phyloP scores from a whole-genome alignment of 2,329 filamentous ascomycete species.

The Acephala macrosclerotiorum region DNA sequence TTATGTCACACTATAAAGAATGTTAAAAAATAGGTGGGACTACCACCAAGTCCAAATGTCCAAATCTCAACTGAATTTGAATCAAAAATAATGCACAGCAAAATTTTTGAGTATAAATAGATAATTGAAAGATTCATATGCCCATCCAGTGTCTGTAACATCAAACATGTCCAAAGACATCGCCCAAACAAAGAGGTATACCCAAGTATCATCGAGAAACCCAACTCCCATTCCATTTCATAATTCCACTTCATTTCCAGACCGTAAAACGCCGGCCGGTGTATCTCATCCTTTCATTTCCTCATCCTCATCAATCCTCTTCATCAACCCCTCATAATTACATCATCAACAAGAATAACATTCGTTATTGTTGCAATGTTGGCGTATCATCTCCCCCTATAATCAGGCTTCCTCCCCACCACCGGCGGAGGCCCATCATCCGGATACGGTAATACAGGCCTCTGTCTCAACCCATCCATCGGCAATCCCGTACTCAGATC shows the following conservation, averaged over 20 bases:
- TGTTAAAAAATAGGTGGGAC: too few relatives aligned
- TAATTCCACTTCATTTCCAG: neutral
- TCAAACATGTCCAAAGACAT: neutral
- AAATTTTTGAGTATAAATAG: too few relatives aligned
- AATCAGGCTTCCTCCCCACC: slow-evolving; percentile 79
- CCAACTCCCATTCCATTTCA: neutral
- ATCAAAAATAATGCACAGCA: neutral
- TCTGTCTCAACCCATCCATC: slow-evolving; percentile 32
- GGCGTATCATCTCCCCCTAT: slow-evolving; percentile 29
- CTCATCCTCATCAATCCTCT: neutral
- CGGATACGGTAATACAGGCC: slow-evolving; percentile 68
- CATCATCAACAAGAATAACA: neutral
- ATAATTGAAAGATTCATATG: neutral
- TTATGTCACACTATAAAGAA: too few relatives aligned
- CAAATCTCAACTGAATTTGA: neutral
- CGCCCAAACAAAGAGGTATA: slow-evolving; percentile 2
- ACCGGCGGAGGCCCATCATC: slow-evolving; percentile 82
- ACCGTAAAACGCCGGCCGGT: neutral
- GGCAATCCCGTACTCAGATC: slow-evolving; percentile 36
- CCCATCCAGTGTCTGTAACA: neutral
- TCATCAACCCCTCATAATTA: neutral
- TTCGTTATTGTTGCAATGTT: too few relatives aligned
- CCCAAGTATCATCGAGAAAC: neutral
- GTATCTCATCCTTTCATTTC: neutral
- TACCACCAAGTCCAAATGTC: too few relatives aligned